Evolutionary conservation across 306 rosid species (phyloP).

Genomic region (Leucaena leucocephala): DNA sequence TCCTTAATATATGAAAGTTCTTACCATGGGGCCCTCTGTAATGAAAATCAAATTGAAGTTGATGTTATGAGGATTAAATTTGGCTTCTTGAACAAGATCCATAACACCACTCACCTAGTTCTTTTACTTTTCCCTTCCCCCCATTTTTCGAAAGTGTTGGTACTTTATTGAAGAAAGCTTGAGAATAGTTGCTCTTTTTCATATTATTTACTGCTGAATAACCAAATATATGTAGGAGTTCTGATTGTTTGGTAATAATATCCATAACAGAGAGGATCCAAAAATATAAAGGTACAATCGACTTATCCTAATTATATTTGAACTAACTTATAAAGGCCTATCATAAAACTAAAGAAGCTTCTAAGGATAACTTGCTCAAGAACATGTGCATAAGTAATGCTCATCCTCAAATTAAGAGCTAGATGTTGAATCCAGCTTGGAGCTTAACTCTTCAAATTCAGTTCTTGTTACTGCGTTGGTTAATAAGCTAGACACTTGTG

Average conservation of each 20-base stretch:
- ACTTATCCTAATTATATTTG: neutral
- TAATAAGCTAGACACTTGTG: neutral
- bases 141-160: neutral
- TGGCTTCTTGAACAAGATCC: slow-evolving; percentile 33
- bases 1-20: slow-evolving; percentile 32
- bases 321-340: neutral
- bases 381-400: neutral
- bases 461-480: neutral
- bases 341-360: neutral
- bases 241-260: neutral
- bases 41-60: slow-evolving; percentile 30
- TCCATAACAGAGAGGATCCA: neutral
- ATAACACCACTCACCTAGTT: neutral
- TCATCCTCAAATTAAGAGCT: neutral
- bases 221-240: neutral
- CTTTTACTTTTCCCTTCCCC: neutral
- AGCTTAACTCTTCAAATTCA: neutral
- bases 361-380: neutral
- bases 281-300: neutral
- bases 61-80: slow-evolving; percentile 4
- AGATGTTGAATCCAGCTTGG: neutral
- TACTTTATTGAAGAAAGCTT: neutral
- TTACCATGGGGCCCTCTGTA: slow-evolving; percentile 29
- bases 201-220: too few species aligned
- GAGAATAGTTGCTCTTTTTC: too few species aligned